Base-by-base conservation (phyloP, 177 flowering plant genomes). In the Tripterygium wilfordii region DNA sequence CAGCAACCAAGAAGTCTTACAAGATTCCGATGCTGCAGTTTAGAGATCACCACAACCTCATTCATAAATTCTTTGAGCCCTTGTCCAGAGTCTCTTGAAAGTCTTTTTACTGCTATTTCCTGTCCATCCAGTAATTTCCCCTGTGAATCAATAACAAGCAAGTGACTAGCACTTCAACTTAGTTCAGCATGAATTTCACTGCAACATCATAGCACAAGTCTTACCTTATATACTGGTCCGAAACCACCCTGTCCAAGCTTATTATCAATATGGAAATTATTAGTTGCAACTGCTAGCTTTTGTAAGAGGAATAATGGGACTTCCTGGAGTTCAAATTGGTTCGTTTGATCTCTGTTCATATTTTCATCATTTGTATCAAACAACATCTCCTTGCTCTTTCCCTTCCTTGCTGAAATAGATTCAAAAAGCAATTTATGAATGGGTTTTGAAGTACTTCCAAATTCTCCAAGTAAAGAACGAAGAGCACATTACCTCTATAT, bases 21-120 rank as follows among this genome's bases (percentile, higher is more conserved):
- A 19, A 68, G 68, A 30, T 68, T 68, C 9, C 65, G 28, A 30
- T 68, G 72, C 30, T 68, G 68, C 22, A 68, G 69, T 36, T 49
- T 68, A 1, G 64, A 52, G n/a, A 64, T 53, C 27, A 68, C 35
- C 8, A 18, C 24, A 9, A 64, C 63, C 40, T 68, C 73, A 42
- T 55, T 63, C 45, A 25, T 43, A 38, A 42, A 56, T 43, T 40
- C 60, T 31, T 9, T 14, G 12, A 51, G 18, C 3, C 55, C 63
- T 45, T 44, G 64, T 2, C 58, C 27, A 21, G 64, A 53, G 2
- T n/a, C 13, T 15, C n/a, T 27, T 10, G 58, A 53, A 8, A 60
- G 58, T 10, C 54, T 60, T 30, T 59, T 59, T n/a, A 59, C 57
- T 12, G 63, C 63, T 42, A 57, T 20, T 33, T 49, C 62, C 29